phyloP scores from a whole-genome alignment of 495 filamentous ascomycete genomes.

The Hypoxylon cercidicola region DNA sequence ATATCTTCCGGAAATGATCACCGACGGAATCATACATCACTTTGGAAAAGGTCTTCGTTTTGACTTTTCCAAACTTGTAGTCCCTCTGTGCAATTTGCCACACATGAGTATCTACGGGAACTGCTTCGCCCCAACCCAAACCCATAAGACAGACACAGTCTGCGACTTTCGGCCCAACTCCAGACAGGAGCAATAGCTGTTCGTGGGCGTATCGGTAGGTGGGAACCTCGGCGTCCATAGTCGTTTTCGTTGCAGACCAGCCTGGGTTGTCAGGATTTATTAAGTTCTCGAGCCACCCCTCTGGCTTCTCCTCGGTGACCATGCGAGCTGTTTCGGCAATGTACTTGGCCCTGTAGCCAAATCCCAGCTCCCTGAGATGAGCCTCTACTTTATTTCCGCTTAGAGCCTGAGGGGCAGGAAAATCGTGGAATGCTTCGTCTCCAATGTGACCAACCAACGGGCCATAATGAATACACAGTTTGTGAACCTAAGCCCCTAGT shows the following conservation, averaged over 20 bases:
- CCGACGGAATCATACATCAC: slow-evolving; percentile 89
- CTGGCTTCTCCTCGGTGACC: slow-evolving; percentile 69
- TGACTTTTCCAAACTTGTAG: slow-evolving; percentile 88
- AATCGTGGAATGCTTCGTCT: slow-evolving; percentile 82
- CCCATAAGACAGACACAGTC: slow-evolving; percentile 98
- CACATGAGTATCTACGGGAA: slow-evolving; percentile 97
- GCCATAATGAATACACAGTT: slow-evolving; percentile 88
- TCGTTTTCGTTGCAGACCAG: slow-evolving; percentile 35
- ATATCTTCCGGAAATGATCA: slow-evolving; percentile 87
- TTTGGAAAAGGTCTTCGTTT: slow-evolving; percentile 87
- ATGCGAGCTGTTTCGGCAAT: slow-evolving; percentile 85
- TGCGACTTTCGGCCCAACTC: slow-evolving; percentile 95
- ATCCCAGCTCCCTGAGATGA: slow-evolving; percentile 83
- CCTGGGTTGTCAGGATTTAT: slow-evolving; percentile 79
- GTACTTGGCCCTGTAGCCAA: slow-evolving; percentile 95
- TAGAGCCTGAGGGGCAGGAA: slow-evolving; percentile 79
- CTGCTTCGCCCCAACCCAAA: slow-evolving; percentile 93
- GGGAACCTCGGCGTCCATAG: slow-evolving; percentile 12
- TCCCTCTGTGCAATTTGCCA: slow-evolving; percentile 98
- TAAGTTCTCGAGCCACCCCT: slow-evolving; percentile 80
- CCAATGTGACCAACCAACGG: slow-evolving; percentile 76
- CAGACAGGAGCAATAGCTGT: slow-evolving; percentile 77
- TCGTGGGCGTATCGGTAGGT: slow-evolving; percentile 84
- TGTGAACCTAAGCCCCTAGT: slow-evolving; percentile 68
- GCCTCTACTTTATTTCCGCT: slow-evolving; percentile 74